Evolutionary conservation across 1,284 basidiomycete species (phyloP), one percentile per base, ranked within the genome.

Genomic region (Sporisorium sorghi): DNA sequence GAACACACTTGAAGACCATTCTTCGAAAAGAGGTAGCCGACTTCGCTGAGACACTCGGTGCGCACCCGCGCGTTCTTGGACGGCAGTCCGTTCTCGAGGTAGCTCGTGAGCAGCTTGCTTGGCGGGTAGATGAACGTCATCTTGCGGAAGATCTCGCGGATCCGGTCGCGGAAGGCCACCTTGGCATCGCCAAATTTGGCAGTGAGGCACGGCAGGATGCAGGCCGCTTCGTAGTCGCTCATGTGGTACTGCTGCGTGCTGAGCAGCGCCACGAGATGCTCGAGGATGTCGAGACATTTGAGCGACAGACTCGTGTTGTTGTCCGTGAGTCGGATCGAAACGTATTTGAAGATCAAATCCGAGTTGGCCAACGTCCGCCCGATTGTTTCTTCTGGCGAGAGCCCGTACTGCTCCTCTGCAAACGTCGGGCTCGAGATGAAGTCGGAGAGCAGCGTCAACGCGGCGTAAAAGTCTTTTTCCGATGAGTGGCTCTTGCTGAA

Each of bases 401-500:
- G 71, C 1, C 87, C 89, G 56, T 87, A 89, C 50, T 91, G 89
- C 44, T 91, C 89, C 14, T 89, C 89, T 7, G 46, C 87, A 87
- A 53, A 88, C 85, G 35, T 88, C 87, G 68, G 82, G 78, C 64
- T 86, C 86, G 64, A 88, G 86, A 86, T 91, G 93, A 83, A 94
- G 90, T 30, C 95, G 91, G 69, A 90, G 88, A 46, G 96, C 53
- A 88, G 87, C 1, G 88, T 87, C 54, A 99, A 86, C 0, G 92
- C 97, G 24, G 88, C 87, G 63, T 97, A 89, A 79, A 92, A 91
- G 83, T 99, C 97, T 80, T 94, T 95, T 76, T 99, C 91, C 2
- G 94, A 93, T 75, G 92, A 93, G 85, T 99, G 96, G 82, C 97
- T 96, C 74, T 92, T 93, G 83, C 83, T 74, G 87, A 99, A 99